Conservation (phyloP, 306 rosid genomes). For the Aeschynomene evenia region DNA sequence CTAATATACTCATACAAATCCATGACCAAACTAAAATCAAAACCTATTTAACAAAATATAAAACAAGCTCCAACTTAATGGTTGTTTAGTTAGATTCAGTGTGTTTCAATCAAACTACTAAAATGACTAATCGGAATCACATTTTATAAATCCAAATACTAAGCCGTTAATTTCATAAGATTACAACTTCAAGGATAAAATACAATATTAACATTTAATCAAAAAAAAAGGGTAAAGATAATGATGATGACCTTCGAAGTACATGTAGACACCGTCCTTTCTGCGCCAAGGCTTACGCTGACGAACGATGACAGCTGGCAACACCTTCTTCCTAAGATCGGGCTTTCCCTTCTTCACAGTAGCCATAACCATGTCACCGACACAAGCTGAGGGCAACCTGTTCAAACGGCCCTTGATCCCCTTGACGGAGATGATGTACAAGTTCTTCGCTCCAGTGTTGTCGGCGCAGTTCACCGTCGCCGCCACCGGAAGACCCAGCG, state of each 20-base stretch:
- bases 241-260: conserved; percentile 61
- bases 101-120: no score
- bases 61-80: no score
- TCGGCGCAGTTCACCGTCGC: conserved; percentile 94
- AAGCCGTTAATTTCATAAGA: no score
- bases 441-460: conserved; percentile 91
- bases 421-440: conserved; percentile 84
- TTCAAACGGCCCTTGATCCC: conserved; percentile 87
- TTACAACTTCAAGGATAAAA: no score
- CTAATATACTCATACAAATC: background rate
- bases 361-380: conserved; percentile 97
- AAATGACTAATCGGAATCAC: no score
- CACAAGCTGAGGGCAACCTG: conserved; percentile 91
- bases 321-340: conserved; percentile 86
- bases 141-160: no score
- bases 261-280: conserved; percentile 97
- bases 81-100: no score
- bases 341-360: conserved; percentile 95
- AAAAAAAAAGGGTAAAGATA: no score
- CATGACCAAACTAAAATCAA: no score
- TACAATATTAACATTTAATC: no score
- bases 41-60: background rate
- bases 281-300: conserved; percentile 92
- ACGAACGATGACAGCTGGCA: conserved; percentile 89
- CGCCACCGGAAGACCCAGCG: conserved; percentile 95